Evolutionary conservation across 345 rosid species (phyloP).

Genomic region (Psidium friedrichsthalianum): DNA sequence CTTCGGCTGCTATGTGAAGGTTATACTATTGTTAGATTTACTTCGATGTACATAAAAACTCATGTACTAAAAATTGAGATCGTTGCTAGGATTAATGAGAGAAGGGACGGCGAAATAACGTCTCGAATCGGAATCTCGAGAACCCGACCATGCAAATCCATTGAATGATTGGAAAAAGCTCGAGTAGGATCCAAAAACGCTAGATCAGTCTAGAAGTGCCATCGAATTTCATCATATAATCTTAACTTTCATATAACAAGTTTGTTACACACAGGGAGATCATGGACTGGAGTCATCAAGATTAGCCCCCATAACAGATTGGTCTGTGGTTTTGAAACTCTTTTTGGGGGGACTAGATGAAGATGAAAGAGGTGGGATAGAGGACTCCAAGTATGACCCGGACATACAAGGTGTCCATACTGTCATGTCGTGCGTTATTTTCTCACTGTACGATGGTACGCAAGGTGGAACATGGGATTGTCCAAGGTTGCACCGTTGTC

Average conservation of each 20-base stretch:
- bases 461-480: neutral
- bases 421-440: neutral
- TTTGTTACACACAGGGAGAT: neutral
- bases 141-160: neutral
- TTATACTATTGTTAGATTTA: neutral
- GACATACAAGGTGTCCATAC: neutral
- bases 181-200: accelerated
- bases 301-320: neutral
- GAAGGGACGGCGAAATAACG: accelerated
- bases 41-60: neutral
- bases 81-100: accelerated
- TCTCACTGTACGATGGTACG: neutral
- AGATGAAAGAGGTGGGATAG: neutral
- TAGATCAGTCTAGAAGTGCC: neutral
- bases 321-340: neutral
- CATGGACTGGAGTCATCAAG: neutral
- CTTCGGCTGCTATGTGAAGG: neutral
- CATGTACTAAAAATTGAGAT: accelerated
- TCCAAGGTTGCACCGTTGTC: neutral
- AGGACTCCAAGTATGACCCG: neutral
- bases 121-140: accelerated
- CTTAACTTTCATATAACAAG: neutral
- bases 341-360: neutral
- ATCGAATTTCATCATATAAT: neutral
- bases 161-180: neutral